phyloP scores from a whole-genome alignment of 257 asterid species.

The Datura wrightii region DNA sequence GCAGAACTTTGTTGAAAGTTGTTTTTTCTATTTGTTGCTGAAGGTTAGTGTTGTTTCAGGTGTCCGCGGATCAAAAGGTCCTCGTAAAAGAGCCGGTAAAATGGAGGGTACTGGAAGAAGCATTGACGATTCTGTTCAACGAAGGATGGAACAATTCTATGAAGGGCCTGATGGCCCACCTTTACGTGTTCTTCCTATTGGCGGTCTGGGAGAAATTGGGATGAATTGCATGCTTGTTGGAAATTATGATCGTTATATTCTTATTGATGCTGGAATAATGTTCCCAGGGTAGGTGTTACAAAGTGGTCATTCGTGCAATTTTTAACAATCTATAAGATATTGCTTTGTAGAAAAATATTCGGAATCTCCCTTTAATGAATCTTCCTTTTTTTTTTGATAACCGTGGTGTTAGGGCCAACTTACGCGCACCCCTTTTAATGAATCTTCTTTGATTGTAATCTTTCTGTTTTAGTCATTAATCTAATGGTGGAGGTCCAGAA shows the following conservation, averaged over 20 bases:
- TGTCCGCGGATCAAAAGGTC: slow-evolving; percentile 55
- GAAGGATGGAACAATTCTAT: slow-evolving; percentile 94
- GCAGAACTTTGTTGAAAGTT: not conserved
- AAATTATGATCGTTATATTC: slow-evolving; percentile 88
- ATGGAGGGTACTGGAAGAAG: slow-evolving; percentile 90
- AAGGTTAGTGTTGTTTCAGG: slow-evolving; percentile 45
- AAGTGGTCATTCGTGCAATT: not conserved
- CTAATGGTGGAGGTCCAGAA: slow-evolving; percentile 10
- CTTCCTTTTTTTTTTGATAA: not conserved
- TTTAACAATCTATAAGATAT: slow-evolving; percentile 13
- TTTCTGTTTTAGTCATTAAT: slow-evolving; percentile 17
- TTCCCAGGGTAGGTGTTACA: slow-evolving; percentile 82
- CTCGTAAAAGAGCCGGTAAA: slow-evolving; percentile 61
- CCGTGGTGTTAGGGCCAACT: no score
- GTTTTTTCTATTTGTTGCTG: not conserved
- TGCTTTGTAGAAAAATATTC: not conserved
- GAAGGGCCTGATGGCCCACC: slow-evolving; percentile 99
- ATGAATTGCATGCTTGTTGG: slow-evolving; percentile 99
- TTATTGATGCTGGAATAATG: slow-evolving; percentile 98
- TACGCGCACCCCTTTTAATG: not conserved
- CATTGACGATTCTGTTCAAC: slow-evolving; percentile 92
- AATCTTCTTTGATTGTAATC: not conserved
- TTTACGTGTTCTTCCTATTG: slow-evolving; percentile 89
- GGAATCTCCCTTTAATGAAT: not conserved
- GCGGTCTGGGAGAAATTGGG: slow-evolving; percentile 98